Base-by-base conservation (phyloP, 768 basidiomycete species). In the Hygrophorus pudorinus region DNA sequence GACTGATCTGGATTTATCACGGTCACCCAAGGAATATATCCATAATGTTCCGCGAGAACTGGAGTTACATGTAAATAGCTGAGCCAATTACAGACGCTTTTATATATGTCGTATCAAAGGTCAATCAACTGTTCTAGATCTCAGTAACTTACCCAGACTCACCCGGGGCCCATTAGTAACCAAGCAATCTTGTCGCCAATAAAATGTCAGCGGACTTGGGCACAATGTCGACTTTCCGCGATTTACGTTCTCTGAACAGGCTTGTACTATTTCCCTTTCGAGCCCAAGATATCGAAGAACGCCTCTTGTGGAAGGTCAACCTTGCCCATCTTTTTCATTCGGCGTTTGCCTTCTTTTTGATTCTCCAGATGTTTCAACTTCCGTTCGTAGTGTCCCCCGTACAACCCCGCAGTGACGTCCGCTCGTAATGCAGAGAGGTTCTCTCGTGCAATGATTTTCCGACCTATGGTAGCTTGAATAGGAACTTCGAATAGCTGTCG, bases 241-340 rank as follows among this genome's bases (percentile, higher is more conserved):
- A n/a, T n/a, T n/a, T n/a, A n/a, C n/a, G n/a, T n/a, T n/a, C n/a
- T n/a, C n/a, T n/a, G n/a, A n/a, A 24, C 24, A 24, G 7, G 24
- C 4, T 3, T 3, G 3, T 24, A 7, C 24, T 41, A 52, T 59
- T 53, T 66, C 47, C 67, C 66, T 56, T 76, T 82, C 37, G 72
- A 73, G 56, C 79, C 77, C 48, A 98, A 68, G 42, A 97, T 82
- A 49, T 88, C 78, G 61, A 86, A 96, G 73, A 99, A 98, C 1
- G 93, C 94, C 56, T 93, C 90, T 55, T 96, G 91, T 24, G 93
- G 92, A 33, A 99, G 75, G 48, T 90, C 81, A 41, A 97, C 88
- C 45, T 70, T 80, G 29, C 92, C 91, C 42, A 94, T 71, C 49
- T 78, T 77, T 65, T 94, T 97, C 76, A 98, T 83, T 48, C 74